Base-by-base conservation (phyloP, 1,284 basidiomycete genomes). In the Melanopsichium pennsylvanicum region DNA sequence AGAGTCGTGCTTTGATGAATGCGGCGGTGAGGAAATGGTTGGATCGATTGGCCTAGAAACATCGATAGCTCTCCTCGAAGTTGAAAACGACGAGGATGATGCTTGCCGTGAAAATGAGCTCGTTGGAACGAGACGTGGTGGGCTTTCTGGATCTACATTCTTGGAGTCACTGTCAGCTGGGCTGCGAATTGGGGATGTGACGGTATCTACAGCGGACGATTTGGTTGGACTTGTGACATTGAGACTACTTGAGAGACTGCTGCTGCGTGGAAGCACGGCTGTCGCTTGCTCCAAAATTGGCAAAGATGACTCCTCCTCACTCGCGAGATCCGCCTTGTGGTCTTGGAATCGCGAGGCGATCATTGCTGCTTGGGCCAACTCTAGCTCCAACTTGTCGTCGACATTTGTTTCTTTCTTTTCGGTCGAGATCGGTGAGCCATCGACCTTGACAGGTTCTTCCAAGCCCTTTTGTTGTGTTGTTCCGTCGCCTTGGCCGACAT, bases 11-110 rank as follows among this genome's bases (percentile, higher is more conserved):
- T 21, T 38, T 7, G 27, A 31, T 2, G 40, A 33, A 8, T 18
- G 29, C 4, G 39, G 22, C 13, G 26, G 35, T 5, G 36, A 37
- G 8, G 36, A 31, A 5, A 32, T 25, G 4, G 47, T 16, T 11
- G 56, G 41, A 52, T 52, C 47, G 36, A 63, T 69, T 1, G 66
- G 66, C 29, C 66, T 25, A 11, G 66, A 41, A 1, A 69, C 66
- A 35, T 69, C 66, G 18, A 69, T 63, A 12, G 55, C 66, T 31
- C 44, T 31, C 16, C 66, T 55, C 12, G 66, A 54, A 4, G 48
- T 42, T 5, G 38, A 42, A 8, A 42, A 19, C 5, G 59, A 57
- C 3, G 43, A 18, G 6, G 57, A 38, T 1, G 64, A 35, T 6
- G 26, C 40, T 38, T 52, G 60, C 8, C 48, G 60, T 18, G 41